These are phyloP conservation scores for Acacia melanoxylon DNA, from an alignment of 306 rosid genomes.

Conservation along the genomic window DNA sequence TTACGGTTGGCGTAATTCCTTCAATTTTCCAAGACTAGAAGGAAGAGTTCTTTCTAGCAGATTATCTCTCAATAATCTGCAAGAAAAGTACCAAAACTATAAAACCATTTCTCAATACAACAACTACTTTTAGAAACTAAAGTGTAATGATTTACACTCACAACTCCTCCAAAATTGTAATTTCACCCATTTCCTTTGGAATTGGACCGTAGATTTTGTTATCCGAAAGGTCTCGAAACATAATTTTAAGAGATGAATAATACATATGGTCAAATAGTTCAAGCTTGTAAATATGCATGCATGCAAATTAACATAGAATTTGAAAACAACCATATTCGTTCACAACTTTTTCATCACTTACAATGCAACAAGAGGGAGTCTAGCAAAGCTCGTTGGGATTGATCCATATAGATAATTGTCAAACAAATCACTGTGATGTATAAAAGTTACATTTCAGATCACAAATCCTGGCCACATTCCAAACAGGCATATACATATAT, in stretches of 20 bases:
- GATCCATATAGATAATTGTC: background rate
- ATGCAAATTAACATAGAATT: too few relatives aligned
- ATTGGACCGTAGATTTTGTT: slow-evolving; percentile 47
- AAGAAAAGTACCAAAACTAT: slow-evolving; percentile 18
- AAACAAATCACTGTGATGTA: background rate
- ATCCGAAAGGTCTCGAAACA: slow-evolving; percentile 36
- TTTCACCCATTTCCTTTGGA: slow-evolving; percentile 48
- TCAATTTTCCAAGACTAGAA: too few relatives aligned
- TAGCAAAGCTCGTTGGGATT: background rate
- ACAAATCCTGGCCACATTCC: too few relatives aligned
- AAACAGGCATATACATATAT: too few relatives aligned
- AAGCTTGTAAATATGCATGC: too few relatives aligned
- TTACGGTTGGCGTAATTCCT: too few relatives aligned
- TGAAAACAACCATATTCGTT: too few relatives aligned
- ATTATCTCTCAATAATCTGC: too few relatives aligned
- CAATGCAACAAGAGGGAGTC: background rate
- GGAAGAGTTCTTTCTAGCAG: too few relatives aligned
- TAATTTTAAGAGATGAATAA: too few relatives aligned
- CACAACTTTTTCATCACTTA: background rate
- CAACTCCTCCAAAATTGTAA: slow-evolving; percentile 41
- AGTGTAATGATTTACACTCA: slow-evolving; percentile 30
- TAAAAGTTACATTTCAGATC: too few relatives aligned
- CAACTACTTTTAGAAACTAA: background rate
- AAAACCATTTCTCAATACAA: background rate
- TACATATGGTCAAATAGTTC: background rate